Evolutionary conservation across 106 monocot species (phyloP), one percentile per base, ranked within the genome.

Genomic region (Allium cepa): DNA sequence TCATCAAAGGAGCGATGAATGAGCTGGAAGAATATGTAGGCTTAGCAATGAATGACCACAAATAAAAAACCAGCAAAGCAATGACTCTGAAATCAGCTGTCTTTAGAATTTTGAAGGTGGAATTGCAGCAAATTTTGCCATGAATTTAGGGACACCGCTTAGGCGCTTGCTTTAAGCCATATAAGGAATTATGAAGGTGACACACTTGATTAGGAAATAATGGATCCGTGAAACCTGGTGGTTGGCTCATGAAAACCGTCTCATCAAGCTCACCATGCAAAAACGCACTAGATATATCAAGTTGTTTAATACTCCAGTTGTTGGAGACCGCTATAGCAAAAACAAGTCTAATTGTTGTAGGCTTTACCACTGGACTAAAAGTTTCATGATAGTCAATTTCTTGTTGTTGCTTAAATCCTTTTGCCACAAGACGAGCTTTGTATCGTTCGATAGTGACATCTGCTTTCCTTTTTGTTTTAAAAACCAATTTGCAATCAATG

Each of bases 161-260:
- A 22, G 79, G 68, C 16, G 74, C 73, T 26, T 79, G 68, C 17
- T 74, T 74, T 2, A 75, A 64, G 12, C 79, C 64, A 46, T 80
- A 80, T 4, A 80, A 48, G 47, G 59, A 62, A 0, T 45, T 16
- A 11, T 65, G 48, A 4, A 80, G 56, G 3, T 17, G 22, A 49
- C 67, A 72, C 5, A 72, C 67, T 62, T 68, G 56, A 17, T 18
- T 4, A 22, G 22, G 22, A 22, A n/a, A 22, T 22, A 1, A 22
- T 22, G 22, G 22, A 69, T 66, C 47, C 13, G 56, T 8, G 50
- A 66, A 76, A 13, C 71, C 65, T 3, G 2, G 59, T 8, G 65
- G 75, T 49, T 80, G 75, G 26, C 16, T 12, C 61, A 79, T 78
- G 46, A 49, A 78, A 18, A 76, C 49, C 8, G 18, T 16, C 50